Evolutionary conservation across 352 stramenopile genomes (phyloP).

Genomic region (Phytopythium sindhum): DNA sequence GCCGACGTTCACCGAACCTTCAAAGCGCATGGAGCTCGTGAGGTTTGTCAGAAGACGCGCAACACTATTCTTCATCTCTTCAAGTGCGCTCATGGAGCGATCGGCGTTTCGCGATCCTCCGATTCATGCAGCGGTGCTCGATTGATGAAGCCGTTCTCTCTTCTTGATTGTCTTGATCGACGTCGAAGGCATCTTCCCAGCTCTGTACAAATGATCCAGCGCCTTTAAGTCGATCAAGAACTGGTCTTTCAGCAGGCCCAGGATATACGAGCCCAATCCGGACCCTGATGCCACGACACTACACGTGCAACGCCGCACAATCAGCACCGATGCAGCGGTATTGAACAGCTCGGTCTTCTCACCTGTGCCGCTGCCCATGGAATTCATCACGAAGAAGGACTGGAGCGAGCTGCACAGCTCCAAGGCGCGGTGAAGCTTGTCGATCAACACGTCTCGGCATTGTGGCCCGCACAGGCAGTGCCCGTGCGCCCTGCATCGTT

Average conservation of each 20-base stretch:
- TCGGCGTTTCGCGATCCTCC: conserved; percentile 10
- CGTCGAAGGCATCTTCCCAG: conserved; percentile 15
- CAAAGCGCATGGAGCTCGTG: conserved; percentile 98
- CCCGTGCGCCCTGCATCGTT: conserved; percentile 67
- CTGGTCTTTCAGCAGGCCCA: conserved; percentile 78
- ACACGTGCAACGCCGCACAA: background rate
- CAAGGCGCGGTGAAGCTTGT: conserved; percentile 62
- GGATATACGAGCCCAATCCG: conserved; percentile 88
- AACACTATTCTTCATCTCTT: conserved; percentile 98
- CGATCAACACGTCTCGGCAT: conserved; percentile 79
- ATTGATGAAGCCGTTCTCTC: conserved; percentile 8
- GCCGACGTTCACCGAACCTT: conserved; percentile 98
- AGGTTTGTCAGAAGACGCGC: conserved; percentile 97
- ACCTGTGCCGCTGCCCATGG: conserved; percentile 89
- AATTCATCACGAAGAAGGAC: conserved; percentile 92
- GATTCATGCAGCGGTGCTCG: background rate
- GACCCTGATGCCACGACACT: conserved; percentile 36
- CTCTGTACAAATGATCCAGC: conserved; percentile 50
- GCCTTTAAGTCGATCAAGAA: conserved; percentile 60
- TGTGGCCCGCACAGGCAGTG: conserved; percentile 86
- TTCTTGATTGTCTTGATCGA: conserved; percentile 20
- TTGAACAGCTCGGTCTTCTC: background rate
- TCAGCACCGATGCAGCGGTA: background rate
- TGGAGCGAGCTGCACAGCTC: conserved; percentile 91
- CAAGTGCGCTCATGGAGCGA: conserved; percentile 83